Percentiles rank a stretch among this genome's conserved stretches.
phyloP scores from a whole-genome alignment of 1,284 basidiomycete species.

The Rhodotorula glutinis region DNA sequence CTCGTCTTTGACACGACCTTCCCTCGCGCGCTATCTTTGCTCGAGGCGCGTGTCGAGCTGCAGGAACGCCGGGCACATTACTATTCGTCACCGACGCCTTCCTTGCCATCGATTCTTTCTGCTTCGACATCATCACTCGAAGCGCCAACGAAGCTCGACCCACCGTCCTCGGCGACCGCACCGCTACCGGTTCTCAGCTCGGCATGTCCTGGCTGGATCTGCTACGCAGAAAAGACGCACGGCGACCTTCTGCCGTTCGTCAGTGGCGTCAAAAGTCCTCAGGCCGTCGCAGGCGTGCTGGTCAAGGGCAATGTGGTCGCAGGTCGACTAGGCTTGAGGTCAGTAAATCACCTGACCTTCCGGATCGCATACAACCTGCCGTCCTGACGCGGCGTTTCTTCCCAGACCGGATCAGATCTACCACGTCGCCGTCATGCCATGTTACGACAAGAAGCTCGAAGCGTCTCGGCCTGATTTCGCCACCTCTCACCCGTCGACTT shows the following conservation, averaged over 20 bases:
- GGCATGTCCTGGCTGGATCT: constrained; percentile 98
- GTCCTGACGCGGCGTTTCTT: background rate
- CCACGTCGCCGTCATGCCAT: constrained; percentile 97
- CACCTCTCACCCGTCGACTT: constrained; percentile 50
- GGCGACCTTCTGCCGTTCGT: constrained; percentile 90
- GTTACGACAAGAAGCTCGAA: constrained; percentile 99
- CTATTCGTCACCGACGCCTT: constrained; percentile 7
- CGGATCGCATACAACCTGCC: too few species aligned
- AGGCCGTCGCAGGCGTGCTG: constrained; percentile 88
- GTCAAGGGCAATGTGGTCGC: constrained; percentile 78
- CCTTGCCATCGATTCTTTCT: constrained; percentile 8
- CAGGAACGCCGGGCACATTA: constrained; percentile 56
- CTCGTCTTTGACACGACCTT: constrained; percentile 89
- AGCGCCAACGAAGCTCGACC: constrained; percentile 24
- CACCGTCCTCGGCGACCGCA: constrained; percentile 20
- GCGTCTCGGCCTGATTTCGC: constrained; percentile 90
- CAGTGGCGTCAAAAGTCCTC: constrained; percentile 81
- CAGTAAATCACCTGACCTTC: constrained; percentile 47
- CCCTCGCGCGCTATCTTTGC: constrained; percentile 78
- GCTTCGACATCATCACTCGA: constrained; percentile 7
- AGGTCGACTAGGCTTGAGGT: constrained; percentile 62
- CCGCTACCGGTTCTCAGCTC: constrained; percentile 84
- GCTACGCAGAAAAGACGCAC: constrained; percentile 98
- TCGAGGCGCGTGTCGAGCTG: constrained; percentile 80
- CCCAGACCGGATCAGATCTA: constrained; percentile 77